Base-by-base conservation (phyloP, 192 early-diverging fungal genomes). In the Phlyctochytrium bullatum region DNA sequence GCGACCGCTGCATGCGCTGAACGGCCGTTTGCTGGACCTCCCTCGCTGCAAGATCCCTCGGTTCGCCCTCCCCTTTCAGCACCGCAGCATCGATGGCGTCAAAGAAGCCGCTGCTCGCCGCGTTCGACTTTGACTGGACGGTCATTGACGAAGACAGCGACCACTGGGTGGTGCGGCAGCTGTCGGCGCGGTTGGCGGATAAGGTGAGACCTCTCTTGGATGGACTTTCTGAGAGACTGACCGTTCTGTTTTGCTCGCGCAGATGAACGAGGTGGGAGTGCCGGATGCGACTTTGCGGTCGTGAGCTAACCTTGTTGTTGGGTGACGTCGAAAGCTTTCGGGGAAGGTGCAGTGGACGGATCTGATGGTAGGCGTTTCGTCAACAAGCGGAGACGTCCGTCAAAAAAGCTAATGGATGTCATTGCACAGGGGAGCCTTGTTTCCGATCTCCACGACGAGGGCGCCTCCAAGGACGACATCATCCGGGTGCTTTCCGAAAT, bases 51-150 rank as follows among this genome's bases (percentile, higher is more conserved):
- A n/a, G n/a, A n/a, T n/a, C n/a, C n/a, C n/a, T n/a, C n/a, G n/a
- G n/a, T n/a, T n/a, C n/a, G n/a, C n/a, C n/a, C n/a, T n/a, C n/a
- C n/a, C n/a, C n/a, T n/a, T n/a, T n/a, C n/a, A n/a, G n/a, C n/a
- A n/a, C n/a, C n/a, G n/a, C n/a, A n/a, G n/a, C n/a, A n/a, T n/a
- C n/a, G n/a, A n/a, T n/a, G n/a, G n/a, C n/a, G n/a, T n/a, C n/a
- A n/a, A 57, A 28, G 54, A 57, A 57, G 54, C 54, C 54, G 32
- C 31, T 73, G 17, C 61, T 77, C 36, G 62, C 62, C 12, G 76
- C 70, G 6, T 69, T 77, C 23, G 76, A 77, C 60, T 77, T 77
- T 40, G 76, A 77, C 68, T 73, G 61, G n/a, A 77, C 76, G 24
- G 62, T 73, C 20, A 68, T 77, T 24, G 76, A 77, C 16, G 57